Percentiles rank a stretch among this genome's conserved stretches.
phyloP scores from a whole-genome alignment of 345 rosid species.

The Lepidium africanum region DNA sequence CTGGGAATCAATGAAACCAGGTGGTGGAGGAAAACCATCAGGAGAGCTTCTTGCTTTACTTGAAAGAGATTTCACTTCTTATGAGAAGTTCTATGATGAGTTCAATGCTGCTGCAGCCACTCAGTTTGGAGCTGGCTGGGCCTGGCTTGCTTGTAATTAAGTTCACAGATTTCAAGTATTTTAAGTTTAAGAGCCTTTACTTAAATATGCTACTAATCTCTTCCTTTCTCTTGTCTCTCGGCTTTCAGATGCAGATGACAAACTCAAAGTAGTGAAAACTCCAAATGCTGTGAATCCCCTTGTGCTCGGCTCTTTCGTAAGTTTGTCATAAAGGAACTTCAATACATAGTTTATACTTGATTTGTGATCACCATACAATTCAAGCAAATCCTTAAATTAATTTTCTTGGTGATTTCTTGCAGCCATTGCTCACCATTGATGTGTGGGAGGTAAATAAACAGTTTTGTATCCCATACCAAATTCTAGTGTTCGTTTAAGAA shows the following conservation, averaged over 20 bases:
- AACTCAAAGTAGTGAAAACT: conserved; percentile 76
- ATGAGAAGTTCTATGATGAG: conserved; percentile 51
- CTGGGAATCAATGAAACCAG: conserved; percentile 94
- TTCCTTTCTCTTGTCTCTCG: not conserved
- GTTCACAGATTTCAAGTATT: conserved; percentile 15
- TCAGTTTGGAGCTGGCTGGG: conserved; percentile 97
- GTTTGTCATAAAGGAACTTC: conserved; percentile 14
- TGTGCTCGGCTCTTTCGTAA: conserved; percentile 73
- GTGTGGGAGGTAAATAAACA: conserved; percentile 80
- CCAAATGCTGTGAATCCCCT: conserved; percentile 94
- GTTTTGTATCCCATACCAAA: not conserved
- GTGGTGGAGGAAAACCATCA: conserved; percentile 86
- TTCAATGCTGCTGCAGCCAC: conserved; percentile 70
- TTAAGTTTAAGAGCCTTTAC: not conserved
- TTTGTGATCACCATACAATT: not conserved
- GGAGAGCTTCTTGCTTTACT: conserved; percentile 72
- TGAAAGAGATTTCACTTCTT: conserved; percentile 86
- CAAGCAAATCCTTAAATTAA: not conserved
- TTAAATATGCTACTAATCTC: not conserved
- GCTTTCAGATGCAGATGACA: conserved; percentile 56
- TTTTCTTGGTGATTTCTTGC: conserved; percentile 32
- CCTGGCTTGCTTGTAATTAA: conserved; percentile 92
- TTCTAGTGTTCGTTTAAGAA: not conserved
- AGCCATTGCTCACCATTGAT: conserved; percentile 92
- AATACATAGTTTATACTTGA: not conserved